Evolutionary conservation across 305 asterid species (phyloP), one percentile per base, ranked within the genome.

Genomic region (Stenogyne calaminthoides): DNA sequence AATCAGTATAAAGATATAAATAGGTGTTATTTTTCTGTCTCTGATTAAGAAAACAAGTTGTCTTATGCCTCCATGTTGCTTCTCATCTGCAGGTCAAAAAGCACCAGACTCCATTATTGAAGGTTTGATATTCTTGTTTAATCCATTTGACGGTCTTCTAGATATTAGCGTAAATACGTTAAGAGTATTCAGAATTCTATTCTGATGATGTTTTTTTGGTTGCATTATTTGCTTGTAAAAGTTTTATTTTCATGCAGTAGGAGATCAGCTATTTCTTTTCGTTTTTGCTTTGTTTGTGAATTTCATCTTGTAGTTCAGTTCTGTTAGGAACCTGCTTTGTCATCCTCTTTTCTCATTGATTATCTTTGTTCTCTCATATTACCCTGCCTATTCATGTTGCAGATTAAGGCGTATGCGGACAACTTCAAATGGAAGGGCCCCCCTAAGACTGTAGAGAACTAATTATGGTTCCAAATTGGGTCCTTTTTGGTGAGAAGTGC

Each of bases 371-470:
- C 8, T 70, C 69, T 67, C 29, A 34, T 47, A 42, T 42, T 47
- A 55, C 29, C 49, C 70, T 49, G 58, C 57, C 20, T 44, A 37
- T 42, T 78, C 27, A 12, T 40, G 36, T 73, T 79, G 79, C 86
- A 88, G 93, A 76, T 81, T 73, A 88, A 79, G 81, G 58, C 93
- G 14, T 88, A 88, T 62, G 89, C 93, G 0, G 93, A 88, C 64
- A 88, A 85, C 81, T 88, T 88, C 83, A 88, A 88, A 78, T 88
- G 82, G 82, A 84, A 84, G 85, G 88, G 88, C 27, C 80, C 85
- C 64, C 88, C 82, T 16, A 76, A 80, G 82, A 16, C 82, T 12
- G 68, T 75, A 59, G 77, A 39, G 67, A 78, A 74, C 61, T 83
- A 68, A 71, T 59, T 19, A 32, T 44, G 2, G 0, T 70, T 67